Evolutionary conservation across 2,329 filamentous ascomycete species (phyloP), one percentile per base, ranked within the genome.

Genomic region (Trichoderma breve): DNA sequence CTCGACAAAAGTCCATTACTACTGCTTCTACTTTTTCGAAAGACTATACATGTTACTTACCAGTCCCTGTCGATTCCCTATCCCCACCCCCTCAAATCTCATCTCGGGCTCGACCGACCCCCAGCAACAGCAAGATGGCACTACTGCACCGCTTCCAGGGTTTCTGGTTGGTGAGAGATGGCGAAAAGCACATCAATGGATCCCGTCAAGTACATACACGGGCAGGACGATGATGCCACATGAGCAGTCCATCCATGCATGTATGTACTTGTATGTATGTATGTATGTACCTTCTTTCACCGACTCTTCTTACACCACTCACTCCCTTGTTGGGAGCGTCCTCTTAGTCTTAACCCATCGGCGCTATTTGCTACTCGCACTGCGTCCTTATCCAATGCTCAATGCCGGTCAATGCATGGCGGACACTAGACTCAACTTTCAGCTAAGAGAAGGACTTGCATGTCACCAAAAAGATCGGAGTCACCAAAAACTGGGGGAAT

Each of bases 61-160:
- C 6, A 53, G 21, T 24, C 47, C 47, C 47, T 24, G 47, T 53
- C 21, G 9, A 21, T 53, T 21, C 3, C n/a, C 47, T 53, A 53
- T 53, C 63, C 30, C 15, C 30, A 24, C 43, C 28, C 63, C 43
- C 43, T 66, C 63, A 24, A 36, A 66, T 66, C 28, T 55, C 63
- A 66, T 32, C 47, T 51, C 28, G 43, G 30, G 9, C 43, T 34
- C 30, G 43, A 43, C 43, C 26, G 43, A 43, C 43, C 26, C 63
- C 63, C 39, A 43, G 53, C 34, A 53, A 67, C 32, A 67, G 58
- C n/a, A 24, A 67, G 51, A 67, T 67, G 57, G 32, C 51, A 58
- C 51, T 55, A 43, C 11, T 67, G 18, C n/a, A 21, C 57, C n/a
- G 30, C 32, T 14, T 14, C 32, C 26, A 21, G 30, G 9, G 43